Evolutionary conservation across 805 yeast species (phyloP), one percentile per base, ranked within the genome.

Genomic region (Metschnikowia baotianmanensis): DNA sequence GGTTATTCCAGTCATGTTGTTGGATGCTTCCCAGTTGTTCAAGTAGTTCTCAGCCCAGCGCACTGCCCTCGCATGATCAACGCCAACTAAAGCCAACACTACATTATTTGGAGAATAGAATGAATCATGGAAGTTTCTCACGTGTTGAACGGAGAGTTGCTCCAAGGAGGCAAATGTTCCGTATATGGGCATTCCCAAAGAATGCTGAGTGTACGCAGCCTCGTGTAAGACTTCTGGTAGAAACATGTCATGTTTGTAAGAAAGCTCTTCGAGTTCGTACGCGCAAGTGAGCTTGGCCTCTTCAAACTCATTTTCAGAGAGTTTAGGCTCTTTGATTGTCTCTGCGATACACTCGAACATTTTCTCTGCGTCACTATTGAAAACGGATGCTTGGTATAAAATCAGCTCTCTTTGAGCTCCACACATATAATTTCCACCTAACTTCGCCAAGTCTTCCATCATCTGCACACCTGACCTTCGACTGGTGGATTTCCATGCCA

Each of bases 401-500:
- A 91, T 74, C 4, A 95, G 77, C 62, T 93, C 99, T 56, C 99
- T 75, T 6, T 95, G 86, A 0, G 96, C 84, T 1, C 95, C 83
- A 57, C 96, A 86, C 80, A 87, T 90, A 63, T 85, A 89, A 61
- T 89, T 91, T 11, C 98, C 99, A 35, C 99, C 99, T 43, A 93
- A 63, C 26, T 78, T 71, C 42, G 88, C 89, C 47, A 93, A 68
- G 16, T 74, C 75, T 48, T 83, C 83, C 50, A 86, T 73, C 87
- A 93, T 86, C 37, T 83, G 75, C 31, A 72, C 65, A 2, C 87
- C 90, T 1, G 77, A 53, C 42, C 73, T 68, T 40, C 76, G 68
- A 25, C 71, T 61, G 0, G 91, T 83, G 5, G 87, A 78, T 56
- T 82, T 82, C 72, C 81, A 93, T 0, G 98, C 91, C 57, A 93